Evolutionary conservation across 169 alveolate species (phyloP), one percentile per base, ranked within the genome.

Genomic region (Miamiensis avidus): DNA sequence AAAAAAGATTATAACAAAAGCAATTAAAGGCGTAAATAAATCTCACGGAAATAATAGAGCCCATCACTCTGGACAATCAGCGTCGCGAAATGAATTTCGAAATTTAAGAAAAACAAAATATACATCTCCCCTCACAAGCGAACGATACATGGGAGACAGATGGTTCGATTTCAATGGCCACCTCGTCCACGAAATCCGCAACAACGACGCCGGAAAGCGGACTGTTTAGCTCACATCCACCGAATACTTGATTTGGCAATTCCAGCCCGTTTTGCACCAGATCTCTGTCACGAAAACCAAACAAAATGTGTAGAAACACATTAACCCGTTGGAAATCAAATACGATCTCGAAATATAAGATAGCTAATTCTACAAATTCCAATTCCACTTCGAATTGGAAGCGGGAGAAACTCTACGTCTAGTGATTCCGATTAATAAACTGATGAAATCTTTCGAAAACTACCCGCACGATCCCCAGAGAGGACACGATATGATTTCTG

Each of bases 391-490:
- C 4, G 76, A 34, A 0, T 34, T 79, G 26, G 29, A 79, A 30
- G 76, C 84, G 15, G 26, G 29, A 28, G 29, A 79, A 64, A 74
- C 34, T 49, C 64, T 79, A 20, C n/a, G 65, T 15, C 34, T 79
- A 34, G 49, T 65, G n/a, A 79, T 79, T 29, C 84, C 84, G 6
- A 49, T 81, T 16, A 74, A 31, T 20, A 86, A 86, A 81, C 75
- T 69, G 74, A 32, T 86, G 69, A 86, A 86, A 29, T 64, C 82
- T 29, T 86, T 86, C 64, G 90, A 86, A 81, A 83, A 86, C 64
- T 86, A 81, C 75, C 83, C 83, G 29, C 82, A 86, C 32, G 90
- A 86, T 86, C 90, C 87, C 31, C 49, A 86, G 75, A 86, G 90
- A 81, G 87, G 90, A 72, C 82, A 86, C 4, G 90, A 86, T 30